Base-by-base conservation (phyloP, 768 basidiomycete genomes). In the Pulveroboletus sp. region DNA sequence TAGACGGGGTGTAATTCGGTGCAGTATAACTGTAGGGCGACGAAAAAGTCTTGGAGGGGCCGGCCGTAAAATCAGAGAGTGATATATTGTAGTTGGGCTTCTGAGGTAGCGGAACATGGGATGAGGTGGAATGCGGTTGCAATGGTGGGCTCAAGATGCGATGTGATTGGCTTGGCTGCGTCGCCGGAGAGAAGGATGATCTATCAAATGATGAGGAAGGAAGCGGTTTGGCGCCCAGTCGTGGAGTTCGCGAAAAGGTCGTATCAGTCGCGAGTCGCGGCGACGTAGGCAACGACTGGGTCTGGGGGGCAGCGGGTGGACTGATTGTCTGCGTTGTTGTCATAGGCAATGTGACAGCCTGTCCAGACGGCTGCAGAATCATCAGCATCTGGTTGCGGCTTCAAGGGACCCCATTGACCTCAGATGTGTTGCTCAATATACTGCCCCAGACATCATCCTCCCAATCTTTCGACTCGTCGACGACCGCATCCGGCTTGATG, bases 381-480 rank as follows among this genome's bases (percentile, higher is more conserved):
- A n/a, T 64, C 39, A 59, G 43, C 25, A 40, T 32, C 16, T 34
- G 3, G 19, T 20, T 47, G 32, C 13, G 1, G 8, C 40, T 19
- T 16, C 20, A 17, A 20, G 36, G 1, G 10, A 9, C 12, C 33
- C 34, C 23, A n/a, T 51, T 51, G 13, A 66, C 67, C 60, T 67
- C 65, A 2, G 53, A 50, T 21, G 74, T 65, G 40, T 68, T 70
- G 41, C 73, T 77, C 45, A 91, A 78, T 40, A 92, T 88, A 49
- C 79, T 86, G 6, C 85, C 87, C 91, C 91, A 93, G 2, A 87
- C 80, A 52, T 91, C 87, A 47, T 91, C 88, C 53, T 88, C 89
- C 88, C 86, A 90, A 35, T 75, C 71, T 29, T 69, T 68, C 12
- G 69, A 63, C 14, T 57, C 59, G 31, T 77, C 69, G 58, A 53